A percentile compares a stretch with the other conserved stretches of the same genome.
Evolutionary conservation across 1,284 basidiomycete species (phyloP).

Genomic region (Sparassis latifolia): DNA sequence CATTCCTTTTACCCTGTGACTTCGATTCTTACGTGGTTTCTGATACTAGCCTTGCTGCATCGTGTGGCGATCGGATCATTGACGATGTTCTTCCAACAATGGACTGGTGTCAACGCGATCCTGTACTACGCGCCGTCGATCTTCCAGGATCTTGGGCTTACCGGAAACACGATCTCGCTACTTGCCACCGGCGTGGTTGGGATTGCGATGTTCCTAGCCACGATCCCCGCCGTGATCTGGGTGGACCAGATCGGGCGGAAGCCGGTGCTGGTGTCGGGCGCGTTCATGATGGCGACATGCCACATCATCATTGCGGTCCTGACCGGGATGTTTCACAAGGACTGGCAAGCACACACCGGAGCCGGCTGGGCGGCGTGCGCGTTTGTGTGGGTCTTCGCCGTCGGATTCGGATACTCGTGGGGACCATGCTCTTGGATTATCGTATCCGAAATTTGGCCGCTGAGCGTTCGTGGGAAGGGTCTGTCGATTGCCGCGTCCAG

Average conservation of each 20-base stretch:
- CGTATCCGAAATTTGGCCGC: slow-evolving; percentile 60
- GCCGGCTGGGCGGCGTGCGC: slow-evolving; percentile 64
- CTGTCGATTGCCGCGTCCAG: slow-evolving; percentile 64
- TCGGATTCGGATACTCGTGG: slow-evolving; percentile 67
- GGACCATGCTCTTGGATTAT: slow-evolving; percentile 64
- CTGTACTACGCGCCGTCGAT: slow-evolving; percentile 68
- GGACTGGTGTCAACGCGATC: slow-evolving; percentile 61
- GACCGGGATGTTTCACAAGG: slow-evolving; percentile 45
- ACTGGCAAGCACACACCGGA: slow-evolving; percentile 36
- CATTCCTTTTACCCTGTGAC: not conserved
- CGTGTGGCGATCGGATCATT: slow-evolving; percentile 55
- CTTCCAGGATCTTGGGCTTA: slow-evolving; percentile 51
- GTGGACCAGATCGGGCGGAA: slow-evolving; percentile 67
- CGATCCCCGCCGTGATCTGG: slow-evolving; percentile 68
- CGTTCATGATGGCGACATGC: slow-evolving; percentile 69
- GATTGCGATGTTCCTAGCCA: slow-evolving; percentile 73
- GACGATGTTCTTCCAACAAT: slow-evolving; percentile 75
- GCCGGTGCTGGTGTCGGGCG: slow-evolving; percentile 63
- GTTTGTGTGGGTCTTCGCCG: slow-evolving; percentile 63
- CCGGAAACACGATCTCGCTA: slow-evolving; percentile 53
- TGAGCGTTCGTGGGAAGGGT: slow-evolving; percentile 63
- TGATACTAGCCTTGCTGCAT: slow-evolving; percentile 41
- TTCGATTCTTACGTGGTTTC: slow-evolving; percentile 1
- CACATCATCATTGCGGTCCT: slow-evolving; percentile 61
- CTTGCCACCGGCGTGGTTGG: slow-evolving; percentile 82